These are phyloP conservation scores for Russula compacta DNA, from an alignment of 768 basidiomycete species.

Conservation along the genomic window DNA sequence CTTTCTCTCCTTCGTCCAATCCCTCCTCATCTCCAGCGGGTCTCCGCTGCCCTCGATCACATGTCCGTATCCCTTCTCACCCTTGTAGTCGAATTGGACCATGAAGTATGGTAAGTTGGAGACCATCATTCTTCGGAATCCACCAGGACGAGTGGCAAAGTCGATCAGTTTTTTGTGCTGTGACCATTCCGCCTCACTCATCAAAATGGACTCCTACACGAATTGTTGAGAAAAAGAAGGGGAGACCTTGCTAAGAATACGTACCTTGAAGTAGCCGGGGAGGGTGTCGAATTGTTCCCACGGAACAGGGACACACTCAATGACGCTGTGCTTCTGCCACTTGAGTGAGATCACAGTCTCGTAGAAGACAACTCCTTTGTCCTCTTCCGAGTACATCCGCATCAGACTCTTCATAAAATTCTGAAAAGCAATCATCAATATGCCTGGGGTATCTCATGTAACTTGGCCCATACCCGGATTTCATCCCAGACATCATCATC, in stretches of 20 bases:
- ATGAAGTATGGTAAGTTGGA: slow-evolving; percentile 97
- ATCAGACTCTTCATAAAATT: slow-evolving; percentile 90
- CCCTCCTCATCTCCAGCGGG: slow-evolving; percentile 52
- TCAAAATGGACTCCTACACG: slow-evolving; percentile 79
- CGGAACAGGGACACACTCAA: slow-evolving; percentile 90
- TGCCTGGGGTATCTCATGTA: not conserved
- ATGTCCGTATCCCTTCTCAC: slow-evolving; percentile 96
- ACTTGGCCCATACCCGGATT: slow-evolving; percentile 57
- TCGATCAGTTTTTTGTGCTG: slow-evolving; percentile 97
- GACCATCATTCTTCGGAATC: slow-evolving; percentile 92
- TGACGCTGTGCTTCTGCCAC: slow-evolving; percentile 83
- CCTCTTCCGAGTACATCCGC: slow-evolving; percentile 87
- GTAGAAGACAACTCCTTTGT: slow-evolving; percentile 91
- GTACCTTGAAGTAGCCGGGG: slow-evolving; percentile 88
- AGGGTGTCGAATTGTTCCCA: slow-evolving; percentile 81
- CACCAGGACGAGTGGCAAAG: slow-evolving; percentile 82
- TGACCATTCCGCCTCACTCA: slow-evolving; percentile 95
- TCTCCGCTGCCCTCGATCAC: slow-evolving; percentile 89
- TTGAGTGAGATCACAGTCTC: slow-evolving; percentile 87
- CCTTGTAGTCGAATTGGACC: slow-evolving; percentile 97
- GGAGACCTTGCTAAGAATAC: slow-evolving; percentile 15
- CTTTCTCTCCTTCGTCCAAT: slow-evolving; percentile 80
- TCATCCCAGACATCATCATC: slow-evolving; percentile 99
- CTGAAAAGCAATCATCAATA: slow-evolving; percentile 26
- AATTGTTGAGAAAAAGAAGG: not conserved